phyloP scores from a whole-genome alignment of 2,329 filamentous ascomycete species.

The Botrytis galanthina region DNA sequence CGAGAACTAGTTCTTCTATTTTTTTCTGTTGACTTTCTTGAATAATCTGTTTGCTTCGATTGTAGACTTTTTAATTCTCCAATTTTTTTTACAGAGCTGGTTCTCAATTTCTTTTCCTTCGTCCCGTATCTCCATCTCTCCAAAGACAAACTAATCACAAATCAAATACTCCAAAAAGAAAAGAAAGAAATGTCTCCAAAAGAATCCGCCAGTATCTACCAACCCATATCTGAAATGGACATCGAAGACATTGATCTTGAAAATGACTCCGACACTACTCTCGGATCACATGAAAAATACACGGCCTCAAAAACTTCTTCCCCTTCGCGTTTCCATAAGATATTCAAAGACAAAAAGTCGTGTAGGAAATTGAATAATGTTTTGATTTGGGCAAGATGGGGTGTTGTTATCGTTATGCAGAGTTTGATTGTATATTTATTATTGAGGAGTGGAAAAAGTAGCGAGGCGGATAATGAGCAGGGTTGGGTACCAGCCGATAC shows the following conservation, averaged over 20 bases:
- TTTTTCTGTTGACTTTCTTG: not conserved
- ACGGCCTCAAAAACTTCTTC: not conserved
- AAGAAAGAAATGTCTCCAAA: not conserved
- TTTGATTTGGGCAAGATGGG: slow-evolving; percentile 36
- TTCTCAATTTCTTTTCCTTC: not conserved
- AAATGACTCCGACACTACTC: slow-evolving; percentile 34
- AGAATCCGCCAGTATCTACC: not conserved
- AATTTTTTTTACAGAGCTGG: not conserved
- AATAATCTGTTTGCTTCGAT: not conserved
- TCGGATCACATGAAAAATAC: slow-evolving; percentile 24
- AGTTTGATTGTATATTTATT: slow-evolving; percentile 35
- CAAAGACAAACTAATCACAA: not conserved
- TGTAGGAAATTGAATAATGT: not conserved
- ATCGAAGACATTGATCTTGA: slow-evolving; percentile 27
- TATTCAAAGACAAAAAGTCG: not conserved
- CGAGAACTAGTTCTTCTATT: not conserved
- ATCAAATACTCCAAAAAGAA: not conserved
- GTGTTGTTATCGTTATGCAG: slow-evolving; percentile 33
- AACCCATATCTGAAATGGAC: not conserved
- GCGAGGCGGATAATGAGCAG: not conserved
- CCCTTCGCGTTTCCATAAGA: not conserved
- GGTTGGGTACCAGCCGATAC: slow-evolving; percentile 26
- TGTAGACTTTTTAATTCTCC: not conserved
- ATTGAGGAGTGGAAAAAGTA: slow-evolving; percentile 21
- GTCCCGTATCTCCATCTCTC: not conserved